Evolutionary conservation across 768 basidiomycete genomes (phyloP).

Genomic region (Naematelia encephala): DNA sequence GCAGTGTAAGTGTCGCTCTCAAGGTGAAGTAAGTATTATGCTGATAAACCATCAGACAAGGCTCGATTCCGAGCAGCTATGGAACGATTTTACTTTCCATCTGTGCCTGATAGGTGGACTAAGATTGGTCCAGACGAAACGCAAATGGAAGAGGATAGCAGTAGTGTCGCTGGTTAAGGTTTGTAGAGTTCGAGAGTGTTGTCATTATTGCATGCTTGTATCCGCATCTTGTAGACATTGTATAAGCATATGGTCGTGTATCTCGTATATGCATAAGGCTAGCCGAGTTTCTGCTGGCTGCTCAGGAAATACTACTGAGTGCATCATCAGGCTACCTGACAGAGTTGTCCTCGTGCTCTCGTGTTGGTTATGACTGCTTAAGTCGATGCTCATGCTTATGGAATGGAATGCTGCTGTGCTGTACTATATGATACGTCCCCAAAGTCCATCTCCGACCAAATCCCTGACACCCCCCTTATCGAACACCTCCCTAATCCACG

Average conservation of each 20-base stretch:
- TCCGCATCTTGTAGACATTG: not conserved
- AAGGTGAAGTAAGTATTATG: not conserved
- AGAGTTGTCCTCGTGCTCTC: too few relatives aligned
- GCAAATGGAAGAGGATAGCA: slow-evolving; percentile 25
- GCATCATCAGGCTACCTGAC: too few relatives aligned
- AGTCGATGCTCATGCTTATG: too few relatives aligned
- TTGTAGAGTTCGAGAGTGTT: not conserved
- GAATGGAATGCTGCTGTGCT: not conserved
- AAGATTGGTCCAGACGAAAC: slow-evolving; percentile 39
- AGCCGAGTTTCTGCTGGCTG: too few relatives aligned
- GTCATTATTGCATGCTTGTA: not conserved
- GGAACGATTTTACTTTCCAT: slow-evolving; percentile 50
- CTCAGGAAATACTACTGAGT: too few relatives aligned
- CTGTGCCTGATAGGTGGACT: slow-evolving; percentile 49
- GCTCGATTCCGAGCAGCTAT: slow-evolving; percentile 48
- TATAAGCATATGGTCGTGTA: too few relatives aligned
- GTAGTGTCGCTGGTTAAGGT: not conserved
- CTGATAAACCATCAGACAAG: slow-evolving; percentile 35
- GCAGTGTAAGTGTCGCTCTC: slow-evolving; percentile 64
- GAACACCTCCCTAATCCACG: slow-evolving; percentile 65
- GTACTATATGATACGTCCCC: slow-evolving; percentile 39
- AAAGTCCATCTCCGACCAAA: slow-evolving; percentile 45
- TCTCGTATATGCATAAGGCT: not conserved
- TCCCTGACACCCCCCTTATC: slow-evolving; percentile 26
- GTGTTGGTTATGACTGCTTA: too few relatives aligned